phyloP scores from a whole-genome alignment of 352 stramenopile species.

The Hyaloperonospora brassicae region DNA sequence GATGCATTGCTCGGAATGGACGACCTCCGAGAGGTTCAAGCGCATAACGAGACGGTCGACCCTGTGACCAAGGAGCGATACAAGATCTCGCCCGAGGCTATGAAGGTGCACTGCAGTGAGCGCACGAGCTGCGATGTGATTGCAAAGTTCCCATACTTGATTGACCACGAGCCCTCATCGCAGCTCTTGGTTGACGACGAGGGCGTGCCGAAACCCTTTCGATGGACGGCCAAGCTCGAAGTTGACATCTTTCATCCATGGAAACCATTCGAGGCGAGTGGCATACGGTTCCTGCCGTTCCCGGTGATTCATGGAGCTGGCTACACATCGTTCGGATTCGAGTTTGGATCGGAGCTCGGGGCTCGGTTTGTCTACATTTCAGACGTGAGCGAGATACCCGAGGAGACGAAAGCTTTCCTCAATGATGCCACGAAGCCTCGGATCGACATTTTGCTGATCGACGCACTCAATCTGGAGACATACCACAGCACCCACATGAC shows the following conservation, averaged over 20 bases:
- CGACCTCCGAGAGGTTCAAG: slow-evolving; percentile 77
- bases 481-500: slow-evolving; percentile 85
- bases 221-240: slow-evolving; percentile 75
- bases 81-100: slow-evolving; percentile 44
- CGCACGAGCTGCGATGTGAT: slow-evolving; percentile 50
- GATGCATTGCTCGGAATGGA: slow-evolving; percentile 80
- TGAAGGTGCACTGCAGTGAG: slow-evolving; percentile 55
- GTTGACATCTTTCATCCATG: slow-evolving; percentile 52
- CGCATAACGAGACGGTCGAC: slow-evolving; percentile 43
- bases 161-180: slow-evolving; percentile 32
- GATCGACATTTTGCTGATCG: slow-evolving; percentile 81
- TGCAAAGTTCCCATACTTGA: slow-evolving; percentile 75
- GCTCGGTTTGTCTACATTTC: slow-evolving; percentile 83
- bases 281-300: slow-evolving; percentile 52
- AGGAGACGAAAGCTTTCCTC: slow-evolving; percentile 48
- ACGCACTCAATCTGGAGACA: slow-evolving; percentile 68
- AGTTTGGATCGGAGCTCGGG: slow-evolving; percentile 65
- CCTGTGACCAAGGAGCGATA: slow-evolving; percentile 47
- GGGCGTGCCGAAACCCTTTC: slow-evolving; percentile 35
- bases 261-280: slow-evolving; percentile 39
- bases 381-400: slow-evolving; percentile 72
- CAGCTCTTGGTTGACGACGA: background rate
- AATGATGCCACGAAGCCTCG: slow-evolving; percentile 37
- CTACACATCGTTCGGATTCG: slow-evolving; percentile 74
- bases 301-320: slow-evolving; percentile 74